Percentiles rank a stretch among this genome's conserved stretches.
Evolutionary conservation across 495 filamentous ascomycete genomes (phyloP).

Genomic region (Aspergillus ellipticus): DNA sequence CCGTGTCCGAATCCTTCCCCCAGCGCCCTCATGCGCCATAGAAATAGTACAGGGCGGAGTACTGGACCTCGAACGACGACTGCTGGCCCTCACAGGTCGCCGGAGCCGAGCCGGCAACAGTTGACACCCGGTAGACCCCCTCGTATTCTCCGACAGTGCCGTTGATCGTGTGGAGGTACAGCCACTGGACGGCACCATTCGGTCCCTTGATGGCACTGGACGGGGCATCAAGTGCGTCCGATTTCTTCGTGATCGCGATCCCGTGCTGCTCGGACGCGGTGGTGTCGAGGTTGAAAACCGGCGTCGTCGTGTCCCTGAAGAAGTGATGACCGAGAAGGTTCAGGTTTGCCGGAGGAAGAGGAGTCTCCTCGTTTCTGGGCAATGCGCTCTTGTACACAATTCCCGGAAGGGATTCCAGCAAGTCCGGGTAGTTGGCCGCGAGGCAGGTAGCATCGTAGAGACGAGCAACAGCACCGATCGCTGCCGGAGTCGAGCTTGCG

Average conservation of each 20-base stretch:
- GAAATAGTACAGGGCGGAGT: constrained; percentile 73
- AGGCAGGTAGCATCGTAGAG: constrained; percentile 88
- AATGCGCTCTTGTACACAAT: constrained; percentile 44
- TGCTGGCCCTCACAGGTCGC: constrained; percentile 66
- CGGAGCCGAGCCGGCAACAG: constrained; percentile 76
- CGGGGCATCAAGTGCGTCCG: constrained; percentile 54
- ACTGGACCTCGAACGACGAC: constrained; percentile 65
- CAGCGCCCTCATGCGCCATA: constrained; percentile 36
- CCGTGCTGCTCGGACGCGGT: constrained; percentile 49
- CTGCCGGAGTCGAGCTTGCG: constrained; percentile 53
- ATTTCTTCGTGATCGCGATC: constrained; percentile 60
- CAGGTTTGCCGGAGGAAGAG: constrained; percentile 50
- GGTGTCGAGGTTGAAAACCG: constrained; percentile 76
- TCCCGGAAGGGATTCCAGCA: constrained; percentile 51
- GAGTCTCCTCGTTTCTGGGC: constrained; percentile 17
- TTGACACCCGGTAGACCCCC: constrained; percentile 82
- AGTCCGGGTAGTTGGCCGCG: constrained; percentile 59
- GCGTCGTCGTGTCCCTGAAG: constrained; percentile 55
- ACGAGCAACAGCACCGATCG: constrained; percentile 72
- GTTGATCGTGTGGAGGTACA: constrained; percentile 45
- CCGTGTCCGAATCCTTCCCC: neutral
- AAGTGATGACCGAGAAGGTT: constrained; percentile 76
- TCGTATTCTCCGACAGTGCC: constrained; percentile 60
- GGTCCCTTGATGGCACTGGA: constrained; percentile 48
- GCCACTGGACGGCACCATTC: constrained; percentile 59